Base-by-base conservation (phyloP, 495 filamentous ascomycete species). In the Halenospora varia region DNA sequence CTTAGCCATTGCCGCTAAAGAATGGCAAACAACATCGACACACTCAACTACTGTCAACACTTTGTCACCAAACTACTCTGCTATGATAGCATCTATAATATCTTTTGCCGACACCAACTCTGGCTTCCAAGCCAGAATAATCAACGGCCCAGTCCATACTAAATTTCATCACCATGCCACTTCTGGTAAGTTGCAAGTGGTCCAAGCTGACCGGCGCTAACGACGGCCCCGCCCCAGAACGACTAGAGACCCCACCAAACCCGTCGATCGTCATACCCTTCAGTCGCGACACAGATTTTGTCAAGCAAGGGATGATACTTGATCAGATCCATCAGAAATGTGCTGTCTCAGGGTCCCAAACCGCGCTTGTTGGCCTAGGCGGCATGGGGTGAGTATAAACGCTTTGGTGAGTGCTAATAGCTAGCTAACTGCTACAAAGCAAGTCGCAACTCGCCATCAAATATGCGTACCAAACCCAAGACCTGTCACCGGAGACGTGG, bases 401-500 rank as follows among this genome's bases (percentile, higher is more conserved):
- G 25, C 40, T 48, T 40, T 24, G 4, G 4, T 26, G 10, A 54
- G 42, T 57, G 19, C 25, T 0, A 19, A 64, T 48, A 40, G 25
- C 58, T 48, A 40, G 25, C 58, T 64, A 48, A 66, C 57, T 35
- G 2, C 8, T 55, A 10, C 17, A 39, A 59, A 66, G 66, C 11
- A 68, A 68, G 51, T 68, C 63, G 25, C 66, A 68, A 56, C 56
- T 66, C 24, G 66, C 66, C 17, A 66, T 62, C 51, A 50, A 64
- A 63, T 66, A 74, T 51, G 39, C 57, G 18, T 76, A 77, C 56
- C 65, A 59, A 55, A 52, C 62, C 10, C 68, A 63, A 61, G 60
- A 73, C 18, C 46, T 47, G 44, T 75, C 64, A n/a, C 74, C 72
- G 2, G 45, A 68, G 22, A 78, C 70, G 19, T 77, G 69, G 70